Base-by-base conservation (phyloP, 345 rosid species). In the Eucalyptus sp. region DNA sequence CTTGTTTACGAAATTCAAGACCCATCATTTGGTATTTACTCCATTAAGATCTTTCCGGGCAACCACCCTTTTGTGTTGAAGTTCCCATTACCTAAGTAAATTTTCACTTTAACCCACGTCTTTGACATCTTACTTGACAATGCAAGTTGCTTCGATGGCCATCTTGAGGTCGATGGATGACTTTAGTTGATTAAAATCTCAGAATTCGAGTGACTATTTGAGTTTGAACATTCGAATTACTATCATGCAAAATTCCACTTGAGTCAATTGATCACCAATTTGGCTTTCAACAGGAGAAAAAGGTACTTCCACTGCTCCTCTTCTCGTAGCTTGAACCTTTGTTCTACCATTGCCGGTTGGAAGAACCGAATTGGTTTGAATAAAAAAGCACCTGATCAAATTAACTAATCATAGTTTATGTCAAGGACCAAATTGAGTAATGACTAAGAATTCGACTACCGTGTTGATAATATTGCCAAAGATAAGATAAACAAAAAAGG, bases 141-240 rank as follows among this genome's bases (percentile, higher is more conserved):
- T 20, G 60, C 25, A 15, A 54, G 60, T 54, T 0, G 11, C 2
- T 54, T 8, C 60, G 27, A 62, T 29, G 37, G 33, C 5, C 17
- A 62, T 29, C 71, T 29, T 31, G 17, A 62, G 0, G 33, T 29
- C 3, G 33, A 62, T 7, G 7, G 17, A 7, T 2, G n/a, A 62
- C 8, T 62, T 62, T 29, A 62, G 31, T 7, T 0, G 2, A 13
- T 6, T 3, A 62, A 62, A 62, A 62, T 62, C 17, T 62, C 0
- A 13, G 0, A 27, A 29, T 29, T 62, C 3, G 8, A 29, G 33
- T 29, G 9, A 62, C 3, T 13, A 31, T 16, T 15, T 33, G 18
- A 66, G 43, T 31, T 20, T 0, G 1, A 68, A 68, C 22, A 2
- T 68, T 17, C 0, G 8, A 20, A 2, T 68, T 5, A 8, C 0